A percentile compares a stretch with the other conserved stretches of the same genome.
These are phyloP conservation scores for Saccharomycopsis malanga DNA, from an alignment of 805 yeast species.

Conservation along the genomic window DNA sequence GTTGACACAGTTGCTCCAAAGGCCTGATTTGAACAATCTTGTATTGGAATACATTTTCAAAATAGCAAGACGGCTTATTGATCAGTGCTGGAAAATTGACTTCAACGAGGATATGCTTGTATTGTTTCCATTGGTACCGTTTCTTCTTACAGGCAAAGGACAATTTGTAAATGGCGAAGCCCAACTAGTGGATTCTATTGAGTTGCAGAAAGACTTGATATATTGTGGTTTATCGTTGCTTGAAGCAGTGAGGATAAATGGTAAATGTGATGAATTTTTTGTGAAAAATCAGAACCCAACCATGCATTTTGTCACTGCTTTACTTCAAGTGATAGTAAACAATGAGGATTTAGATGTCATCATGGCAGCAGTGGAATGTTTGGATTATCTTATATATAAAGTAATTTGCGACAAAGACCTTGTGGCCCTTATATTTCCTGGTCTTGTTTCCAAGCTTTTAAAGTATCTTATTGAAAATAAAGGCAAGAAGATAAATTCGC, in stretches of 20 bases:
- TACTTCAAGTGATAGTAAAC: background rate
- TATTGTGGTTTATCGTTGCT: slow-evolving; percentile 3
- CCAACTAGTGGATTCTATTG: background rate
- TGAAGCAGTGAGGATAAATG: background rate
- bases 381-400: slow-evolving; percentile 1
- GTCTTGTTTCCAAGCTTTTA: slow-evolving; percentile 14
- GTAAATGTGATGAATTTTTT: slow-evolving; percentile 1
- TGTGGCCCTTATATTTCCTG: slow-evolving; percentile 15
- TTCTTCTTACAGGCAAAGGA: background rate
- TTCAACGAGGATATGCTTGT: slow-evolving; percentile 5
- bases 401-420: slow-evolving; percentile 8
- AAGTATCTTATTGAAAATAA: slow-evolving; percentile 12
- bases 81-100: slow-evolving; percentile 10
- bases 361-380: background rate
- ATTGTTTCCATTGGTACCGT: slow-evolving; percentile 14
- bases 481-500: slow-evolving; percentile 1
- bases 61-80: slow-evolving; percentile 4
- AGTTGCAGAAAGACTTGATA: slow-evolving; percentile 4
- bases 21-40: background rate
- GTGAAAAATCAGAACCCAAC: slow-evolving; percentile 10
- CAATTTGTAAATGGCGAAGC: background rate
- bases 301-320: slow-evolving; percentile 11
- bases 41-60: slow-evolving; percentile 9
- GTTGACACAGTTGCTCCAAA: slow-evolving; percentile 1
- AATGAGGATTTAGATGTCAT: slow-evolving; percentile 2